Evolutionary conservation across 2,329 filamentous ascomycete species (phyloP), one percentile per base, ranked within the genome.

Genomic region (Apiospora arundinis): DNA sequence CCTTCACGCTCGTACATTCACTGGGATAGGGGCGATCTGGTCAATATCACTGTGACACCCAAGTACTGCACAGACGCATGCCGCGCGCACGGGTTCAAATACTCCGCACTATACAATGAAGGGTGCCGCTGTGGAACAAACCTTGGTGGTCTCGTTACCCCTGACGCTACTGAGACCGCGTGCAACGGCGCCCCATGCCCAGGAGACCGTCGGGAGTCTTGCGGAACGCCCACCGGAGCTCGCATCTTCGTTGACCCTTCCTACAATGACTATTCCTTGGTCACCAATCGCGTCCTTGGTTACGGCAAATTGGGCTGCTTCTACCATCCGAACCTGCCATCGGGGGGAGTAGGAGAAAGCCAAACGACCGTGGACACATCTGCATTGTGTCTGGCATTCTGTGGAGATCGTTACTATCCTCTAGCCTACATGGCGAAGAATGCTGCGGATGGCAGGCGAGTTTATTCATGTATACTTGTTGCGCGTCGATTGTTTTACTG

Each of bases 231-330:
- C 11, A 7, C 7, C 1, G 72, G 72, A 44, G 76, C 76, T 12
- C 73, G 75, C 11, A 71, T 80, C 52, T 80, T 71, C n/a, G 70
- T 75, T 37, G 79, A 80, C 66, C 75, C 76, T 8, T 76, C 77
- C 3, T 80, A 76, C 72, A 72, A 73, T 3, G 74, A 75, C 7
- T 49, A 71, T 21, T 48, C 44, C 12, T 42, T 67, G n/a, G 11
- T 45, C 4, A 11, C 21, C n/a, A 18, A 63, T 11, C 9, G 9
- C 2, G 18, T 37, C 21, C 1, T 21, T 21, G 18, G 18, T 1
- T 63, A 63, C 9, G 32, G 21, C 4, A 7, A 6, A 14, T 1
- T 63, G 56, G 56, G 56, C 56, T 63, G 56, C 32, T 63, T 63
- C 32, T 63, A 40, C 32, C 1, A 40, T 0, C 56, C 56, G 9